Evolutionary conservation across 768 basidiomycete genomes (phyloP).

Genomic region (Phylloporus arenicola): DNA sequence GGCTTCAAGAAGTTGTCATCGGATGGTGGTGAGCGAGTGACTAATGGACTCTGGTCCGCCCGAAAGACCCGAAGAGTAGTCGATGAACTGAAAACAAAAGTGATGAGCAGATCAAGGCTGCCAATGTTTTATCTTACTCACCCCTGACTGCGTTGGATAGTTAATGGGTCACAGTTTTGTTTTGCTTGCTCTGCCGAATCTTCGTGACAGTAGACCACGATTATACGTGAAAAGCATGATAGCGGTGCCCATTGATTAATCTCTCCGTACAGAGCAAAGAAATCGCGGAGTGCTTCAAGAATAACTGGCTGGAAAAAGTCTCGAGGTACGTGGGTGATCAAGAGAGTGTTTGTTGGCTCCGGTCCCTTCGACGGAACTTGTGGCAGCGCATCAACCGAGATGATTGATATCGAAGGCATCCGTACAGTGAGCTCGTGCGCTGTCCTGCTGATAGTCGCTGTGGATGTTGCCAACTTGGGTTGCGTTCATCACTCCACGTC

Average conservation of each 20-base stretch:
- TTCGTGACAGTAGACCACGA: constrained; percentile 69
- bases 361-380: not conserved
- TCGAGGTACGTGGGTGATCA: constrained; percentile 72
- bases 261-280: constrained; percentile 73
- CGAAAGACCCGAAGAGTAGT: constrained; percentile 64
- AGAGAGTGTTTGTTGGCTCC: constrained; percentile 70
- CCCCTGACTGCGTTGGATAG: constrained; percentile 50
- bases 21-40: constrained; percentile 30
- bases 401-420: constrained; percentile 29
- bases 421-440: not conserved
- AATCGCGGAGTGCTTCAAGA: constrained; percentile 57
- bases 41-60: constrained; percentile 64
- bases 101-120: constrained; percentile 4
- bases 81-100: constrained; percentile 34
- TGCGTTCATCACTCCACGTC: not conserved
- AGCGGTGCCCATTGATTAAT: constrained; percentile 92
- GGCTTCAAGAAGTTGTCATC: constrained; percentile 49
- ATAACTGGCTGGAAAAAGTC: constrained; percentile 72
- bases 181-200: constrained; percentile 67
- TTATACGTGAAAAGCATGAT: constrained; percentile 71
- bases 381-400: constrained; percentile 9
- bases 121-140: constrained; percentile 31
- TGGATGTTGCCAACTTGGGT: constrained; percentile 1
- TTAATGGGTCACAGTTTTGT: constrained; percentile 55
- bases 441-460: not conserved